These are phyloP conservation scores for Trichophyton benhamiae DNA, from an alignment of 2,329 filamentous ascomycete species.

Conservation along the genomic window DNA sequence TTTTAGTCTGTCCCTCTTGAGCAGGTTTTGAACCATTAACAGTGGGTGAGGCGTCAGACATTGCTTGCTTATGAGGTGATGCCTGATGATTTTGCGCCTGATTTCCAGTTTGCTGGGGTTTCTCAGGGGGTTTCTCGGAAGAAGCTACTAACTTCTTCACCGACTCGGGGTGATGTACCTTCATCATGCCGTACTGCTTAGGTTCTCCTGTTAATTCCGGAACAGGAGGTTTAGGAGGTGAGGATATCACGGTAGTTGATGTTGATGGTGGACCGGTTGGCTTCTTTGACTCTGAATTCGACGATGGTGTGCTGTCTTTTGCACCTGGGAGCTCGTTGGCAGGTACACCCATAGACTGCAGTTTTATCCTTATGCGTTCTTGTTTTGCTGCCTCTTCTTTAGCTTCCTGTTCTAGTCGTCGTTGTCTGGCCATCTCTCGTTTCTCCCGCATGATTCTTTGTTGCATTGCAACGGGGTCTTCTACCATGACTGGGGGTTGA, in stretches of 20 bases:
- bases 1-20: constrained; percentile 13
- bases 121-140: constrained; percentile 26
- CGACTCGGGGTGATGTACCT: constrained; percentile 45
- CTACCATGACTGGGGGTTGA: constrained; percentile 17
- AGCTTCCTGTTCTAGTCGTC: constrained; percentile 42
- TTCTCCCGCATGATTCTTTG: constrained; percentile 51
- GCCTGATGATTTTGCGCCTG: constrained; percentile 19
- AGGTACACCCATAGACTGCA: constrained; percentile 41
- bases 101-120: constrained; percentile 16
- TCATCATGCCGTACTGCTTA: constrained; percentile 51
- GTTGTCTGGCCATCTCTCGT: constrained; percentile 43
- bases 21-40: constrained; percentile 7
- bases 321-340: constrained; percentile 23
- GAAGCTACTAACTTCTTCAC: constrained; percentile 35
- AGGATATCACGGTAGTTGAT: constrained; percentile 29
- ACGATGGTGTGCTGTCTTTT: constrained; percentile 9
- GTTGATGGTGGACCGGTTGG: constrained; percentile 11
- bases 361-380: constrained; percentile 45
- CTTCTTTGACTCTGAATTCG: constrained; percentile 2
- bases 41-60: not conserved
- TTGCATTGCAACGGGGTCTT: constrained; percentile 41
- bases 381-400: constrained; percentile 45
- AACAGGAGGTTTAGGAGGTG: constrained; percentile 48
- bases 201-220: constrained; percentile 45
- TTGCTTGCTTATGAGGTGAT: constrained; percentile 2